Conservation (phyloP, 2,329 filamentous ascomycete species). For the Ophiocordyceps camponoti-saundersi region DNA sequence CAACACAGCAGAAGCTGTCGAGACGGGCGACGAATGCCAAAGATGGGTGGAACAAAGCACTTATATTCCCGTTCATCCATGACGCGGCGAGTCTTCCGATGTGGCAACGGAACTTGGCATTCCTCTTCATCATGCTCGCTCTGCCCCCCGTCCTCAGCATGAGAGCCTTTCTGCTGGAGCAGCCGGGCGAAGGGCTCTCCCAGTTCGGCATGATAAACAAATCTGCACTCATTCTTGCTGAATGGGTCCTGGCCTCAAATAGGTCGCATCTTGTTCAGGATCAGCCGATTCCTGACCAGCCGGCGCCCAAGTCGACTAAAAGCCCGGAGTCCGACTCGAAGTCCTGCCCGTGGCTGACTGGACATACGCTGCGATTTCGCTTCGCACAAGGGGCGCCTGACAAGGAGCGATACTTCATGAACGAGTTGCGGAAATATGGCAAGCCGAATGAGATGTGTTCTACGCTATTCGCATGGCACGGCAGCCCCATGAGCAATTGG, state of each 20-base stretch:
- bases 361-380: conserved; percentile 53
- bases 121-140: conserved; percentile 33
- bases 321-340: not conserved
- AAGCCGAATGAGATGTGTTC: not conserved
- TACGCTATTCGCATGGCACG: conserved; percentile 78
- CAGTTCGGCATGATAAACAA: conserved; percentile 40
- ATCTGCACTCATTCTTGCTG: conserved; percentile 49
- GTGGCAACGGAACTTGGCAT: conserved; percentile 2
- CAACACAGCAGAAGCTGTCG: not conserved
- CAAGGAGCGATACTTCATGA: conserved; percentile 61
- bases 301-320: too few relatives aligned
- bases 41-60: conserved; percentile 4
- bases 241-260: conserved; percentile 86
- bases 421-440: conserved; percentile 30
- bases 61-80: conserved; percentile 8
- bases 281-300: not conserved
- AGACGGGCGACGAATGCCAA: not conserved
- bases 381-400: conserved; percentile 81
- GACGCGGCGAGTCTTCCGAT: conserved; percentile 8
- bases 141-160: conserved; percentile 47
- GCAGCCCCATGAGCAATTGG: conserved; percentile 63
- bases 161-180: conserved; percentile 25
- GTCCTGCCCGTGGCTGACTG: not conserved
- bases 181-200: conserved; percentile 21
- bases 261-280: conserved; percentile 73